Evolutionary conservation across 805 yeast species (phyloP).

Genomic region (Metschnikowia rubicola): DNA sequence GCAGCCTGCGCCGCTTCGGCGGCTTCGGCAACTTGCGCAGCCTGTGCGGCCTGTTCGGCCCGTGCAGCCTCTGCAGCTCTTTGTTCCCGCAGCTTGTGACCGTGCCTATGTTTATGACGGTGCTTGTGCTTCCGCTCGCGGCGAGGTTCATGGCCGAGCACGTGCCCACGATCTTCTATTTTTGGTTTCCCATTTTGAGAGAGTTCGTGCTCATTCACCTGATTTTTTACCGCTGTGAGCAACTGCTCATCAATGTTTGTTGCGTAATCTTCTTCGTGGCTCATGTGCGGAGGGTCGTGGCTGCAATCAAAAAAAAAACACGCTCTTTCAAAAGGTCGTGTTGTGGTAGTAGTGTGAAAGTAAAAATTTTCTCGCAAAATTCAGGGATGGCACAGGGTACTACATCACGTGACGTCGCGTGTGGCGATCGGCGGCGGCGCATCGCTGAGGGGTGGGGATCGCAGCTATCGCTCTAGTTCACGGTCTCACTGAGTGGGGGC

Average conservation of each 20-base stretch:
- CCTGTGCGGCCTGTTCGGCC: constrained; percentile 3
- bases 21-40: background rate
- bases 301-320: constrained; percentile 10
- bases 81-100: constrained; percentile 16
- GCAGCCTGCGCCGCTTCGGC: constrained; percentile 1
- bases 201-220: constrained; percentile 22
- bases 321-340: constrained; percentile 18
- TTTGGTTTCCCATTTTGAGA: constrained; percentile 28
- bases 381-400: background rate
- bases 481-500: too few relatives aligned
- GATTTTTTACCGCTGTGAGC: constrained; percentile 34
- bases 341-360: constrained; percentile 23
- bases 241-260: constrained; percentile 43
- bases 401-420: background rate
- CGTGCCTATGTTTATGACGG: constrained; percentile 4
- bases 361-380: constrained; percentile 10
- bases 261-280: constrained; percentile 28
- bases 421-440: background rate
- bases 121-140: constrained; percentile 1
- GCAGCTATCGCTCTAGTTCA: too few relatives aligned
- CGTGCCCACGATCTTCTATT: constrained; percentile 26
- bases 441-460: too few relatives aligned
- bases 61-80: constrained; percentile 15
- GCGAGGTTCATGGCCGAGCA: constrained; percentile 9
- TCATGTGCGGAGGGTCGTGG: constrained; percentile 19